phyloP scores from a whole-genome alignment of 106 monocot species.

The Dactylorhiza incarnata region DNA sequence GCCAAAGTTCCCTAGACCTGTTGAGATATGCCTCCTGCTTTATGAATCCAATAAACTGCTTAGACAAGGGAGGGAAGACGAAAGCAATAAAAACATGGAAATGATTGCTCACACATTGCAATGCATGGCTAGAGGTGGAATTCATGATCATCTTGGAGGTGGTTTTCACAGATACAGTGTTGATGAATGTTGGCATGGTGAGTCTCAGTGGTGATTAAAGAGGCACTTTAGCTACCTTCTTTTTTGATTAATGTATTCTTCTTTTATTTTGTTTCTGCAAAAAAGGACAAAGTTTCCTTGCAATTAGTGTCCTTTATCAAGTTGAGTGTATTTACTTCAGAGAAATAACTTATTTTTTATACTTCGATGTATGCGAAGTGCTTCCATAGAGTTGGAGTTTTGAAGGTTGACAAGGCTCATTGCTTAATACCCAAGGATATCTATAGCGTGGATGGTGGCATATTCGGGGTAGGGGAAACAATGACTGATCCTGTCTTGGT shows the following conservation, averaged over 20 bases:
- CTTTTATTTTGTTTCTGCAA: background rate
- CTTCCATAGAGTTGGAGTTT: too few species aligned
- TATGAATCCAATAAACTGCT: constrained; percentile 58
- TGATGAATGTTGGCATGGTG: constrained; percentile 99
- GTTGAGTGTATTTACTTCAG: too few species aligned
- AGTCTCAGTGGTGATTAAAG: constrained; percentile 4
- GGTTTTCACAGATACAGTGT: constrained; percentile 98
- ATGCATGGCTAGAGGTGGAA: constrained; percentile 93
- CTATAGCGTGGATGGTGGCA: too few species aligned
- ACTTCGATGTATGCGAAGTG: too few species aligned
- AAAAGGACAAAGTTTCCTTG: background rate
- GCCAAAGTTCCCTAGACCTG: constrained; percentile 95
- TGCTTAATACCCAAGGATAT: too few species aligned
- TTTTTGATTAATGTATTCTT: background rate
- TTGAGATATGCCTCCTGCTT: constrained; percentile 70
- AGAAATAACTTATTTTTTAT: too few species aligned
- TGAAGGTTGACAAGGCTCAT: too few species aligned
- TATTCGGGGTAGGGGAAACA: too few species aligned
- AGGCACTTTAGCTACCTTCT: background rate
- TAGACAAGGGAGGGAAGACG: constrained; percentile 39
- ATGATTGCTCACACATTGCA: constrained; percentile 69
- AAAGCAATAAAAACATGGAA: constrained; percentile 39
- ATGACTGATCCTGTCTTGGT: too few species aligned
- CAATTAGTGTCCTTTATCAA: too few species aligned
- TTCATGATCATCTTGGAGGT: constrained; percentile 94